Evolutionary conservation across 768 basidiomycete species (phyloP).

Genomic region (Kondoa malvinella): DNA sequence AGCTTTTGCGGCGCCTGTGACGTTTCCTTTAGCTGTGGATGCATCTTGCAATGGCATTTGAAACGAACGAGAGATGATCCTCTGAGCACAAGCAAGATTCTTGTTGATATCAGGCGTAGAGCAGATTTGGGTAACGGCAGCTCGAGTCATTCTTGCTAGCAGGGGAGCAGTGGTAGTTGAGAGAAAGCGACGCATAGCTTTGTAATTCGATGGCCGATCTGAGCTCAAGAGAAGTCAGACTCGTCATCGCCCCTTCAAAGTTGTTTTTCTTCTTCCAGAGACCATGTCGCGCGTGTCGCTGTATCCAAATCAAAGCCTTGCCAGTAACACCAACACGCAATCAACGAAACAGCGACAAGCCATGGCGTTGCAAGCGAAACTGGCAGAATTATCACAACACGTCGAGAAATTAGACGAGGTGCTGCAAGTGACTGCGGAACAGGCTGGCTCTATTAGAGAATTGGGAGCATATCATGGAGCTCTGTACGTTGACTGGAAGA

Average conservation of each 20-base stretch:
- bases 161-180: no score
- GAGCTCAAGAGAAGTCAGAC: not conserved
- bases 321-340: not conserved
- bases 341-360: not conserved
- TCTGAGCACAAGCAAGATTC: no score
- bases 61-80: not conserved
- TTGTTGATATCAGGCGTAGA: no score
- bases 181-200: not conserved
- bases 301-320: not conserved
- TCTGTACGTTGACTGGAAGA: not conserved
- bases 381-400: not conserved
- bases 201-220: not conserved
- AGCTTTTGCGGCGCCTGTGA: not conserved
- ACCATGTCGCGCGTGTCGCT: not conserved
- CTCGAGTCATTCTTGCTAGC: no score
- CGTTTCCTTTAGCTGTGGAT: not conserved
- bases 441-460: conserved; percentile 1
- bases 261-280: not conserved
- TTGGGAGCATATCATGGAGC: conserved; percentile 1
- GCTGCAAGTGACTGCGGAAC: not conserved
- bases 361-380: not conserved
- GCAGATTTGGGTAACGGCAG: no score
- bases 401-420: not conserved
- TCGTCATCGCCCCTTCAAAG: not conserved
- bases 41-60: not conserved